phyloP scores from a whole-genome alignment of 495 filamentous ascomycete genomes.

The Penicillium steckii region DNA sequence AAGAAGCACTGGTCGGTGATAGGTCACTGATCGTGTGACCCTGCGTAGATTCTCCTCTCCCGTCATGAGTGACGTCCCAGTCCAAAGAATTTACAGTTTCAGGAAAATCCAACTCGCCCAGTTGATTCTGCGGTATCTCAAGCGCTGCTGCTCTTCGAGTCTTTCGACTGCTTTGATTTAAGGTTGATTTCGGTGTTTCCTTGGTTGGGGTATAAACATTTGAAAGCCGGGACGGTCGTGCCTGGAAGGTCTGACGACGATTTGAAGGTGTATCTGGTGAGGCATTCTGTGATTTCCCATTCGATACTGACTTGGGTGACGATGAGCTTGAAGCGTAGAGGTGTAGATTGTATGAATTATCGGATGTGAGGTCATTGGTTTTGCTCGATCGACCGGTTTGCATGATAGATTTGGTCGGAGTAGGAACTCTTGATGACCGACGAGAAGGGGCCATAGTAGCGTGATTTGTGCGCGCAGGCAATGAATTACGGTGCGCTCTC shows the following conservation, averaged over 20 bases:
- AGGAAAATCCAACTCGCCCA: conserved; percentile 13
- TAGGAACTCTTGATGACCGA: conserved; percentile 20
- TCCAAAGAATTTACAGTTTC: conserved; percentile 11
- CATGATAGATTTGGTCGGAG: conserved; percentile 3
- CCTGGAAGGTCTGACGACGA: conserved; percentile 19
- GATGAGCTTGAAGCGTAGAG: conserved; percentile 13
- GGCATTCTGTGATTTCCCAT: not conserved
- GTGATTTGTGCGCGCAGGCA: conserved; percentile 15
- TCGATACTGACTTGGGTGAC: not conserved
- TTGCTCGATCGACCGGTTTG: conserved; percentile 3
- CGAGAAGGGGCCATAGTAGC: conserved; percentile 19
- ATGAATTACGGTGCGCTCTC: conserved; percentile 22
- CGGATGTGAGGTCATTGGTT: conserved; percentile 6
- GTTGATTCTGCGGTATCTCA: conserved; percentile 9
- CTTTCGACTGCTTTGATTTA: conserved; percentile 14
- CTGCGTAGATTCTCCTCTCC: not conserved
- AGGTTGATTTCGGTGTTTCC: conserved; percentile 12
- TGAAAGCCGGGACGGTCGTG: conserved; percentile 24
- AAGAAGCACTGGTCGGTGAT: conserved; percentile 17
- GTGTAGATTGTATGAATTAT: conserved; percentile 13
- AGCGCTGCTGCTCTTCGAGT: conserved; percentile 14
- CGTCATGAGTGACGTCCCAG: conserved; percentile 19
- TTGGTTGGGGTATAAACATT: conserved; percentile 23
- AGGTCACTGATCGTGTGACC: not conserved
- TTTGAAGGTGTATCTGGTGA: conserved; percentile 13